Conservation (phyloP, 1,139 yeast genomes). For the Pichia sp. region DNA sequence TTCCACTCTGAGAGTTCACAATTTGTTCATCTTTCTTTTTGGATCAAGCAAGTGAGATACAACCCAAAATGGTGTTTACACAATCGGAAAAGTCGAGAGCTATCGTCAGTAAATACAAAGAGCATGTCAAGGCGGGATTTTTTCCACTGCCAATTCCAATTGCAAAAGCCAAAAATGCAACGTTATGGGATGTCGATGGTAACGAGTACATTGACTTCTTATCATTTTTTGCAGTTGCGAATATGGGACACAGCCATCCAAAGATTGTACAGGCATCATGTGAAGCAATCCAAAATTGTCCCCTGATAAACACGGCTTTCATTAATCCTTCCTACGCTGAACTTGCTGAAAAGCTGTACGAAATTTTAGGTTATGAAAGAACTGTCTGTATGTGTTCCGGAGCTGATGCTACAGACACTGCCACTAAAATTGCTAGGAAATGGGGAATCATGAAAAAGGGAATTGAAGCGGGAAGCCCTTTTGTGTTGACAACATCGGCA, state of each 20-base stretch:
- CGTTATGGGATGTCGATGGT: slow-evolving; percentile 21
- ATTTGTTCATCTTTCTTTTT: no score
- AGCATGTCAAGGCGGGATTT: slow-evolving; percentile 11
- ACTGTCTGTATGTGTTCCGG: slow-evolving; percentile 19
- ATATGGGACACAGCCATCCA: slow-evolving; percentile 24
- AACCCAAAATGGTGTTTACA: no score
- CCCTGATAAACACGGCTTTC: slow-evolving; percentile 18
- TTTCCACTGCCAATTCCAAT: slow-evolving; percentile 18
- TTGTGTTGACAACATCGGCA: slow-evolving; percentile 17
- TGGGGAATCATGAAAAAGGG: slow-evolving; percentile 20
- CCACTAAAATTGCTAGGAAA: slow-evolving; percentile 21
- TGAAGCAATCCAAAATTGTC: slow-evolving; percentile 14
- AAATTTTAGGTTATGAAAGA: slow-evolving; percentile 11
- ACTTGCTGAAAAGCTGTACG: slow-evolving; percentile 1
- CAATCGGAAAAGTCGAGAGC: not conserved
- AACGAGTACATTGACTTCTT: slow-evolving; percentile 22
- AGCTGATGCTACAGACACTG: slow-evolving; percentile 22
- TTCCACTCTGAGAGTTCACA: no score
- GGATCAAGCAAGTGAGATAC: no score
- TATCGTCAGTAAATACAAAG: slow-evolving; percentile 5
- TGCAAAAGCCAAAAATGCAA: slow-evolving; percentile 16
- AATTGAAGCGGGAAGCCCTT: slow-evolving; percentile 13
- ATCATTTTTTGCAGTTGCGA: slow-evolving; percentile 22
- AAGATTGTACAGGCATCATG: slow-evolving; percentile 20
- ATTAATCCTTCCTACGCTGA: slow-evolving; percentile 15